These are phyloP conservation scores for Wickerhamiella slavikovae DNA, from an alignment of 805 yeast species.

Conservation along the genomic window DNA sequence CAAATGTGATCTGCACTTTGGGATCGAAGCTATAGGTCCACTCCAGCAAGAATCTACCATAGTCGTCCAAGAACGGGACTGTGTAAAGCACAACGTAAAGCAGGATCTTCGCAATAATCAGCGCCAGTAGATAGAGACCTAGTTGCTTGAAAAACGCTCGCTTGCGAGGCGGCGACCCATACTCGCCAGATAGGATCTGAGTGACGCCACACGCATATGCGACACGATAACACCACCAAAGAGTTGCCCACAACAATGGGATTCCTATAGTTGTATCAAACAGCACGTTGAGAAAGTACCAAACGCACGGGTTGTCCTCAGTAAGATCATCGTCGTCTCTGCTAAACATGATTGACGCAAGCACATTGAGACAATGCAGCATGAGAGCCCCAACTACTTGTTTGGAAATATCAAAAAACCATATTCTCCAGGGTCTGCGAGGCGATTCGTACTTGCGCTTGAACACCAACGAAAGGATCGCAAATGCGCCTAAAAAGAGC, in stretches of 20 bases:
- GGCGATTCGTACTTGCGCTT: constrained; percentile 71
- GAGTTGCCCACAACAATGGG: constrained; percentile 44
- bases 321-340: constrained; percentile 19
- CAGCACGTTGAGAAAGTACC: constrained; percentile 77
- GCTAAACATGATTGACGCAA: constrained; percentile 37
- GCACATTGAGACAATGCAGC: constrained; percentile 58
- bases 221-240: constrained; percentile 22
- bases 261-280: constrained; percentile 91
- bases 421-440: constrained; percentile 67
- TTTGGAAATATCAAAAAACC: constrained; percentile 79
- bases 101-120: constrained; percentile 39
- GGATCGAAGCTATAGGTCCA: constrained; percentile 62
- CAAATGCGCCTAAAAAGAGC: constrained; percentile 50
- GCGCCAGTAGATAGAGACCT: constrained; percentile 40
- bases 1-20: constrained; percentile 65
- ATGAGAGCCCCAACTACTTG: constrained; percentile 78
- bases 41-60: constrained; percentile 57
- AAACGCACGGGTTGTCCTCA: constrained; percentile 66
- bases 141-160: constrained; percentile 54
- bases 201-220: constrained; percentile 24
- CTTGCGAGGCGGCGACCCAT: constrained; percentile 44
- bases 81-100: constrained; percentile 35
- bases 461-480: constrained; percentile 48
- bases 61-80: constrained; percentile 45
- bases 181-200: constrained; percentile 31